Evolutionary conservation across 352 stramenopile genomes (phyloP).

Genomic region (Phytophthora citrophthora): DNA sequence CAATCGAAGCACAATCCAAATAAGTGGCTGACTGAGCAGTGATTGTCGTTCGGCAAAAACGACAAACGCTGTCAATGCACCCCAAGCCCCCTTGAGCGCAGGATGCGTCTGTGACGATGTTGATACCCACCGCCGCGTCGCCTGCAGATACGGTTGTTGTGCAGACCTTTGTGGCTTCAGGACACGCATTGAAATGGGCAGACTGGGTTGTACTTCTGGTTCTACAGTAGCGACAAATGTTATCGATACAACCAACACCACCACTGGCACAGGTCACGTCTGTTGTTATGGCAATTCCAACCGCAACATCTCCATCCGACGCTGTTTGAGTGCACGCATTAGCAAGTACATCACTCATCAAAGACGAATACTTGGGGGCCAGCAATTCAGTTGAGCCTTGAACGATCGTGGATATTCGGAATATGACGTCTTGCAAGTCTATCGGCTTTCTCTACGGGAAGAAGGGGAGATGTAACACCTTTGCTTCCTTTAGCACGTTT

Average conservation of each 20-base stretch:
- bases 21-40: constrained; percentile 30
- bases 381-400: too few species aligned
- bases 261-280: constrained; percentile 21
- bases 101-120: constrained; percentile 30
- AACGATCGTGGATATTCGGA: too few species aligned
- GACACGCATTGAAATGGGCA: constrained; percentile 26
- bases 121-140: constrained; percentile 30
- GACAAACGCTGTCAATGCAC: constrained; percentile 34
- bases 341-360: background rate
- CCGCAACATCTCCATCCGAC: constrained; percentile 18
- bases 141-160: constrained; percentile 19
- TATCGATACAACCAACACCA: constrained; percentile 23
- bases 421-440: too few species aligned
- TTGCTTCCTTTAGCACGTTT: too few species aligned
- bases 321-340: constrained; percentile 16
- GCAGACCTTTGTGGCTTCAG: constrained; percentile 6
- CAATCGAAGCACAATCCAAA: background rate
- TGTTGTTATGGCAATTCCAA: constrained; percentile 38
- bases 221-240: constrained; percentile 26
- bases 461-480: too few species aligned
- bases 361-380: too few species aligned
- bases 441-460: too few species aligned
- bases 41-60: constrained; percentile 28
- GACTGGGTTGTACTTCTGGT: constrained; percentile 14
- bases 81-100: constrained; percentile 34